Evolutionary conservation across 164 flowering plant genomes (phyloP).

Genomic region (Hamamelis virginiana): DNA sequence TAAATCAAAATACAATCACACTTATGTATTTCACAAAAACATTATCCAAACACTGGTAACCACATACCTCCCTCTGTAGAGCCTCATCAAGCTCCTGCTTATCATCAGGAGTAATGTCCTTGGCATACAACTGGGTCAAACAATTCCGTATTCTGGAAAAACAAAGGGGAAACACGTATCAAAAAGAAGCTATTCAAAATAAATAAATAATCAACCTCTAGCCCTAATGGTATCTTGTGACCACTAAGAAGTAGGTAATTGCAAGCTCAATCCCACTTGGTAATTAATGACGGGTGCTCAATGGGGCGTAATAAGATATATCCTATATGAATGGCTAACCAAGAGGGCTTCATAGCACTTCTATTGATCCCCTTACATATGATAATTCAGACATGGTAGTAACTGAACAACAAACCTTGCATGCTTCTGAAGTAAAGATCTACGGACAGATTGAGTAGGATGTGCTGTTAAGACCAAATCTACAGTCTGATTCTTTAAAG

Average conservation of each 20-base stretch:
- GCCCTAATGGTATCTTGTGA: neutral
- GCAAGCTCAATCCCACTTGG: too few relatives aligned
- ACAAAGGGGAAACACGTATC: neutral
- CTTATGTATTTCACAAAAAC: neutral
- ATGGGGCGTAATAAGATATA: too few relatives aligned
- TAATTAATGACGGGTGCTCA: too few relatives aligned
- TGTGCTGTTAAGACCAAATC: slow-evolving; percentile 98
- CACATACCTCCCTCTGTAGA: slow-evolving; percentile 87
- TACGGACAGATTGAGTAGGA: slow-evolving; percentile 93
- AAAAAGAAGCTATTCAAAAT: neutral
- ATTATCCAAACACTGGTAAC: too few relatives aligned
- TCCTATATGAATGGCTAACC: too few relatives aligned
- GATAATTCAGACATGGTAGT: too few relatives aligned
- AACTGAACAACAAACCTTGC: slow-evolving; percentile 70
- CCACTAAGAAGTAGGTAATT: too few relatives aligned
- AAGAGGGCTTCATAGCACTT: slow-evolving; percentile 29
- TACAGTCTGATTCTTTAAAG: slow-evolving; percentile 94
- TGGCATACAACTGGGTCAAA: slow-evolving; percentile 83
- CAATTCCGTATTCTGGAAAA: slow-evolving; percentile 74
- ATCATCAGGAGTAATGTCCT: slow-evolving; percentile 98
- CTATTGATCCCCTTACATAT: slow-evolving; percentile 25
- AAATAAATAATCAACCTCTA: neutral
- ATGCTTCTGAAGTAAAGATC: slow-evolving; percentile 99
- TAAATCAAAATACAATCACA: neutral
- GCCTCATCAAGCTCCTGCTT: slow-evolving; percentile 99